phyloP scores from a whole-genome alignment of 2,329 filamentous ascomycete species.

The Penicillium sp. region DNA sequence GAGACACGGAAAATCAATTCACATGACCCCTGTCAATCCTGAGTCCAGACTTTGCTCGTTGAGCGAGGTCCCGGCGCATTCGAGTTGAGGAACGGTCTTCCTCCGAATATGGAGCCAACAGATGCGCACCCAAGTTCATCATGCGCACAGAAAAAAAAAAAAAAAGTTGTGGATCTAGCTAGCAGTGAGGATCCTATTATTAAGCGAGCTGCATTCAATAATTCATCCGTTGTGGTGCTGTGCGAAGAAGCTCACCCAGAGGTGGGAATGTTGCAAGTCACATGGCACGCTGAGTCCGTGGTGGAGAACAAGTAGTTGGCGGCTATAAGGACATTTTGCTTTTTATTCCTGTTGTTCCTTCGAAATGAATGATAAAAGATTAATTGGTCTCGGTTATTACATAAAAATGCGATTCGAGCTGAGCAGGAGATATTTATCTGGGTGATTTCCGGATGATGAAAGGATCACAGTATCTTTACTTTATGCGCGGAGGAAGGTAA shows the following conservation, averaged over 20 bases:
- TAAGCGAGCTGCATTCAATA: not conserved
- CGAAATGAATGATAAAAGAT: not conserved
- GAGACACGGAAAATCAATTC: not conserved
- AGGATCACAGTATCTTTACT: not conserved
- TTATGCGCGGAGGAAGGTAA: not conserved
- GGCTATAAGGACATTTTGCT: not conserved
- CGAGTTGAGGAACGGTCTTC: not conserved
- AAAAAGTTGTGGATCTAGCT: not conserved
- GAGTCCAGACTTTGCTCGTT: constrained; percentile 4
- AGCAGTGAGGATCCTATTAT: not conserved
- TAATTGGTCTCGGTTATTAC: constrained; percentile 1
- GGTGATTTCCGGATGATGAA: not conserved
- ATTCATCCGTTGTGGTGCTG: not conserved
- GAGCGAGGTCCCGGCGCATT: not conserved
- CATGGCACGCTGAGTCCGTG: constrained; percentile 4
- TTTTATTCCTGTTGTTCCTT: not conserved
- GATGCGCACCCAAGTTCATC: not conserved
- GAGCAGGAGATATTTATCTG: not conserved
- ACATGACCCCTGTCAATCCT: constrained; percentile 11
- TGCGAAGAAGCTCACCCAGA: not conserved
- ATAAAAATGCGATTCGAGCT: not conserved
- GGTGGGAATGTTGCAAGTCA: constrained; percentile 9
- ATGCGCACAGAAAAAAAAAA: not conserved
- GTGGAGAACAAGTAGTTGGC: not conserved
- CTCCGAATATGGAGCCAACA: constrained; percentile 1